These are phyloP conservation scores for Salvia hispanica DNA, from an alignment of 257 asterid genomes.

Conservation along the genomic window DNA sequence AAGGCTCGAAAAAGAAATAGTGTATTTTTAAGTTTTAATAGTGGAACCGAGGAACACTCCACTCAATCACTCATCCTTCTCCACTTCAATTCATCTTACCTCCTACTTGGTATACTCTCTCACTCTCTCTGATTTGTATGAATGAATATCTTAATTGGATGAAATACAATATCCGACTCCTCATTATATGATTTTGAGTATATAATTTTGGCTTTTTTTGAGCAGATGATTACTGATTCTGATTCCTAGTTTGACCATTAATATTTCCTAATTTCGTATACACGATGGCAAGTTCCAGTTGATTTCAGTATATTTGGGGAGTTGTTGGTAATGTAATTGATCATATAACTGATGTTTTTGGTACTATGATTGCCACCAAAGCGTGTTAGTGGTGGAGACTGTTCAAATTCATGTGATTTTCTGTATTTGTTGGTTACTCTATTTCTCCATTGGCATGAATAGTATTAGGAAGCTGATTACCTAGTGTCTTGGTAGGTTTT, in stretches of 20 bases:
- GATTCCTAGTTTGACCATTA: background rate
- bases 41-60: slow-evolving; percentile 5
- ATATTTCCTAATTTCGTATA: background rate
- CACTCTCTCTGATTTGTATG: slow-evolving; percentile 19
- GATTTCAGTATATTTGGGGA: background rate
- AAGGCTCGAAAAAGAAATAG: slow-evolving; percentile 21
- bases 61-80: slow-evolving; percentile 20
- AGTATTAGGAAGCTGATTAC: background rate
- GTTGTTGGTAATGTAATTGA: background rate
- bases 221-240: slow-evolving; percentile 19
- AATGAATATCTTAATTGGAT: background rate
- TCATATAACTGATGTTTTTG: background rate
- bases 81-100: slow-evolving; percentile 23
- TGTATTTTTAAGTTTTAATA: too few relatives aligned
- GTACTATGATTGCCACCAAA: background rate
- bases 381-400: slow-evolving; percentile 18
- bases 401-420: background rate
- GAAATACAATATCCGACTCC: background rate
- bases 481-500: slow-evolving; percentile 1
- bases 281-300: background rate
- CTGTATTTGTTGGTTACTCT: background rate
- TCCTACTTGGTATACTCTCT: slow-evolving; percentile 23
- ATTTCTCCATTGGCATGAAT: background rate
- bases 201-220: slow-evolving; percentile 2
- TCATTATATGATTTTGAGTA: slow-evolving; percentile 12